Evolutionary conservation across 305 asterid species (phyloP).

Genomic region (Salvia sclarea): DNA sequence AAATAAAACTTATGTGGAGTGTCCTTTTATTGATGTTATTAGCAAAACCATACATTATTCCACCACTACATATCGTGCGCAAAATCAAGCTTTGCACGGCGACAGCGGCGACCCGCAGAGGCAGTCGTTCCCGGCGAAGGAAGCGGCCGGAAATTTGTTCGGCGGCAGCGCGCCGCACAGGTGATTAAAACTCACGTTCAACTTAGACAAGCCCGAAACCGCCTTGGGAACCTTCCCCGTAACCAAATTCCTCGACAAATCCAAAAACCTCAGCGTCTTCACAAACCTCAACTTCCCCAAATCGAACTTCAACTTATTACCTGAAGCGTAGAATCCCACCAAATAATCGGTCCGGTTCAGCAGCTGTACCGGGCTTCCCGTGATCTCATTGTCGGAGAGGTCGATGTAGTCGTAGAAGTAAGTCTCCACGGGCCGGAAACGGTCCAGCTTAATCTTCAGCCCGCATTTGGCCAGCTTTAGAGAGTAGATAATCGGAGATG

Average conservation of each 20-base stretch:
- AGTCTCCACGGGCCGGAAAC: constrained; percentile 66
- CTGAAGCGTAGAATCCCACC: constrained; percentile 70
- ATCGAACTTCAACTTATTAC: constrained; percentile 63
- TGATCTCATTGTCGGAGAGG: constrained; percentile 68
- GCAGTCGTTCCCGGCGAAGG: constrained; percentile 68
- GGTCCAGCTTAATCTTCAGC: constrained; percentile 66
- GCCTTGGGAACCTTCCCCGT: constrained; percentile 67
- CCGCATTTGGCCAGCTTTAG: constrained; percentile 81
- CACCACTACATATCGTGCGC: not conserved
- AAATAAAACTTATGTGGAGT: too few species aligned
- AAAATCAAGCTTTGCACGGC: constrained; percentile 47
- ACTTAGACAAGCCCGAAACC: constrained; percentile 43
- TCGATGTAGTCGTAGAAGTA: constrained; percentile 78
- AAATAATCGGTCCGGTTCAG: constrained; percentile 65
- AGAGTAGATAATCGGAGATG: constrained; percentile 67
- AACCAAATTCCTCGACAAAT: constrained; percentile 62
- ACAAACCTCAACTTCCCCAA: constrained; percentile 50
- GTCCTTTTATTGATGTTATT: too few species aligned
- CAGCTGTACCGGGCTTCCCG: constrained; percentile 67
- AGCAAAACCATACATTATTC: too few species aligned
- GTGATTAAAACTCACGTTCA: constrained; percentile 75
- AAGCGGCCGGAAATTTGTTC: constrained; percentile 57
- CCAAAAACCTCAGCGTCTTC: constrained; percentile 55
- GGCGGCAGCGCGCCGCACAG: constrained; percentile 77
- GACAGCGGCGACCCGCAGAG: constrained; percentile 80